Evolutionary conservation across 1,284 basidiomycete genomes (phyloP).

Genomic region (Clitocybe nebularis): DNA sequence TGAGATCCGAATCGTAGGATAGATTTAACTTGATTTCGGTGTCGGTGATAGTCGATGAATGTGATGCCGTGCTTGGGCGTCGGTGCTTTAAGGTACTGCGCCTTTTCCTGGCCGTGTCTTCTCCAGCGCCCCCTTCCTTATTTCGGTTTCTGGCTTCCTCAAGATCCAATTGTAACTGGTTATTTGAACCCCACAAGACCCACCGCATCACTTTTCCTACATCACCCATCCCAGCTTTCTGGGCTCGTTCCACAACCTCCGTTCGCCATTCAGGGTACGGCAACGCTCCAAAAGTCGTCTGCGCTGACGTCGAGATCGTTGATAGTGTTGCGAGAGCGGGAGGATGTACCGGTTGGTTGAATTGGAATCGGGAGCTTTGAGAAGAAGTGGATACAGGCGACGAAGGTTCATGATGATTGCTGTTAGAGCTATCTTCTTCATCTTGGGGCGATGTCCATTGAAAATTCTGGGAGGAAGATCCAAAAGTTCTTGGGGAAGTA

Average conservation of each 20-base stretch:
- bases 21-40: background rate
- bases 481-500: slow-evolving; percentile 10
- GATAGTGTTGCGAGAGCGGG: slow-evolving; percentile 12
- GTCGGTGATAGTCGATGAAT: slow-evolving; percentile 10
- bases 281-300: slow-evolving; percentile 30
- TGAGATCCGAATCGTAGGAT: slow-evolving; percentile 19
- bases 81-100: slow-evolving; percentile 10
- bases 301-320: background rate
- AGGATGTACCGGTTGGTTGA: slow-evolving; percentile 14
- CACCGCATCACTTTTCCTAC: slow-evolving; percentile 48
- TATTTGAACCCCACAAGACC: slow-evolving; percentile 28
- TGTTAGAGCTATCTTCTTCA: background rate
- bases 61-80: slow-evolving; percentile 14
- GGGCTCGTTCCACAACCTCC: slow-evolving; percentile 43
- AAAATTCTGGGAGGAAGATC: slow-evolving; percentile 4
- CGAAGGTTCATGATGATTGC: slow-evolving; percentile 2
- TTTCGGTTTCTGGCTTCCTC: slow-evolving; percentile 9
- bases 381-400: slow-evolving; percentile 10
- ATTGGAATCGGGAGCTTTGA: slow-evolving; percentile 9
- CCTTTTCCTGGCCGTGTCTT: slow-evolving; percentile 10
- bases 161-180: slow-evolving; percentile 15
- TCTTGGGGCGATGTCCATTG: slow-evolving; percentile 7
- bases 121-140: slow-evolving; percentile 3
- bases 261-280: slow-evolving; percentile 64
- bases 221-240: slow-evolving; percentile 51